Percentiles rank a stretch among this genome's conserved stretches.
Evolutionary conservation across 768 basidiomycete genomes (phyloP).

Genomic region (Podaxis rugospora): DNA sequence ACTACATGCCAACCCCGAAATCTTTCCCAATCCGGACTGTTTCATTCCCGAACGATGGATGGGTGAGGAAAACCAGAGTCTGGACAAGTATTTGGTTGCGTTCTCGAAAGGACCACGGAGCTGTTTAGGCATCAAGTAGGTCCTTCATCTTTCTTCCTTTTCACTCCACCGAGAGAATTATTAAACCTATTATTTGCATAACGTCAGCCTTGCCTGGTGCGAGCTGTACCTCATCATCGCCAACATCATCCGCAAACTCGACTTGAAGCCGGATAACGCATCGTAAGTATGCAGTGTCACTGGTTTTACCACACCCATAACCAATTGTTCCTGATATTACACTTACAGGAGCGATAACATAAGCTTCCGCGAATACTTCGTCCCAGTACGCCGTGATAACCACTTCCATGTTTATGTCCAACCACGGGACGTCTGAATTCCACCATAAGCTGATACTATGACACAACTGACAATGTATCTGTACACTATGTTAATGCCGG

Average conservation of each 20-base stretch:
- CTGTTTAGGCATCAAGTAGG: constrained; percentile 42
- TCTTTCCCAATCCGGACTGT: constrained; percentile 35
- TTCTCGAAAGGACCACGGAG: constrained; percentile 42
- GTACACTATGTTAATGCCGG: not conserved
- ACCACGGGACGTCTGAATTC: constrained; percentile 1
- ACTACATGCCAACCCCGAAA: constrained; percentile 32
- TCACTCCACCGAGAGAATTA: not conserved
- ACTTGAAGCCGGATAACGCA: constrained; percentile 17
- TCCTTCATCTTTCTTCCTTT: not conserved
- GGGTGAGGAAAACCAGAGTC: constrained; percentile 26
- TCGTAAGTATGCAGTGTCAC: constrained; percentile 1
- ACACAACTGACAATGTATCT: not conserved
- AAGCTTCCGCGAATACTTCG: constrained; percentile 31
- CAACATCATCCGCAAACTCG: constrained; percentile 28
- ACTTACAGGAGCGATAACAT: constrained; percentile 25
- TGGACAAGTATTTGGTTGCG: constrained; percentile 37
- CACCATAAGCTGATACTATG: not conserved
- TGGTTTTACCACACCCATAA: not conserved
- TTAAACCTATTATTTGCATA: not conserved
- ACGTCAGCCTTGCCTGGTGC: constrained; percentile 27
- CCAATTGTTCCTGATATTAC: not conserved
- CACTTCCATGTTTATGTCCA: constrained; percentile 27
- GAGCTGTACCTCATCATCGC: constrained; percentile 28
- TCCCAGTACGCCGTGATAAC: constrained; percentile 28
- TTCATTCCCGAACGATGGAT: constrained; percentile 45